These are phyloP conservation scores for Termitomyces sp. DNA, from an alignment of 768 basidiomycete genomes.

Conservation along the genomic window DNA sequence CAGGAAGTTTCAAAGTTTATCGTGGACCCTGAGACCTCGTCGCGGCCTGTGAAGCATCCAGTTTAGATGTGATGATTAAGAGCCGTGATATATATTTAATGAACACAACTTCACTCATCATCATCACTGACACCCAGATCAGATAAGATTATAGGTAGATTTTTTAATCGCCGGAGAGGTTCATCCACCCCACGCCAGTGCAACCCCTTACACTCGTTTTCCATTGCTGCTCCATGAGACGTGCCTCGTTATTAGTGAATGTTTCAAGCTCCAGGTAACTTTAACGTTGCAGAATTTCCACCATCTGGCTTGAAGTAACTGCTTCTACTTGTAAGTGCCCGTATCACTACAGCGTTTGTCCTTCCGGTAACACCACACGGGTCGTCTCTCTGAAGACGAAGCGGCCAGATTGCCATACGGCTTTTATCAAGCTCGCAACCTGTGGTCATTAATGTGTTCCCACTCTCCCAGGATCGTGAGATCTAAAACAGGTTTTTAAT, in stretches of 20 bases:
- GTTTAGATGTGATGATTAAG: background rate
- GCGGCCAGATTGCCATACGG: background rate
- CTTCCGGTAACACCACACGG: no score
- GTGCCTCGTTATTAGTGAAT: background rate
- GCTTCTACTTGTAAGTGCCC: background rate
- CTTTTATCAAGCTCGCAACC: background rate
- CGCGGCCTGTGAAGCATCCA: background rate
- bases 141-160: background rate
- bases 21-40: background rate
- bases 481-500: background rate
- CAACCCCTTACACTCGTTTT: no score
- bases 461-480: background rate
- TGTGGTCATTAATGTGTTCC: background rate
- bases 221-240: background rate
- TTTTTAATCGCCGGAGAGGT: background rate
- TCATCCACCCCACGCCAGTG: background rate
- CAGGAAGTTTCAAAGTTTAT: no score
- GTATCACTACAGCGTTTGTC: background rate
- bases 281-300: background rate
- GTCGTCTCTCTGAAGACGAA: background rate
- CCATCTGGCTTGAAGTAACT: background rate
- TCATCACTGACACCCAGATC: background rate
- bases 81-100: background rate
- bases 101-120: background rate
- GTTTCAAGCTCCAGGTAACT: background rate